Evolutionary conservation across 1,284 basidiomycete genomes (phyloP).

Genomic region (Cutaneotrichosporon sp.): DNA sequence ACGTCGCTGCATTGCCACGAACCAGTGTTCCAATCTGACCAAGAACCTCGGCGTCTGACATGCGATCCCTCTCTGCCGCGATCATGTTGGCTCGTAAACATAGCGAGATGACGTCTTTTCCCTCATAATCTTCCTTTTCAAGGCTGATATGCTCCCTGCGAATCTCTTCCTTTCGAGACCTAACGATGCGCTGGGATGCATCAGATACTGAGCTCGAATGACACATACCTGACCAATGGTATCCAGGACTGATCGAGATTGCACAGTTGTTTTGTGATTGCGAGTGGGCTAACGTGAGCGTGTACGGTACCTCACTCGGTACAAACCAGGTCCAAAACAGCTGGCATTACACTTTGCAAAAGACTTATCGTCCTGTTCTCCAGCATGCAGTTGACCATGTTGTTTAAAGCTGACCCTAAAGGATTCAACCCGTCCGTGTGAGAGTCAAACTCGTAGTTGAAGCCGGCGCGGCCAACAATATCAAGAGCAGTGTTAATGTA

Average conservation of each 20-base stretch:
- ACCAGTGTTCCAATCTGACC: constrained; percentile 74
- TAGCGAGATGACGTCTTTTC: constrained; percentile 46
- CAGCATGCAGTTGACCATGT: constrained; percentile 55
- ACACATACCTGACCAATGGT: constrained; percentile 3
- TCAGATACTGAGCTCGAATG: constrained; percentile 53
- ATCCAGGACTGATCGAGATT: neutral
- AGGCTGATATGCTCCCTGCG: constrained; percentile 24
- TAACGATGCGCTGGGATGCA: constrained; percentile 47
- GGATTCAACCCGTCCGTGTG: constrained; percentile 48
- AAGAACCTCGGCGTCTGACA: constrained; percentile 63
- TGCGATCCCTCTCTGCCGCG: constrained; percentile 53
- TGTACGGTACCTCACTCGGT: neutral
- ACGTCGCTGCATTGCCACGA: constrained; percentile 5
- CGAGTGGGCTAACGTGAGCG: constrained; percentile 5
- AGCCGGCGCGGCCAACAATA: constrained; percentile 65
- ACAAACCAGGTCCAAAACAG: constrained; percentile 1
- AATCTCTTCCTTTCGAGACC: constrained; percentile 23
- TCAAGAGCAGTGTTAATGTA: constrained; percentile 63
- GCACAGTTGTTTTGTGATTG: neutral
- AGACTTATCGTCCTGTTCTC: constrained; percentile 10
- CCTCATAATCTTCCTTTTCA: constrained; percentile 51
- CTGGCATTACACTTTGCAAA: constrained; percentile 16
- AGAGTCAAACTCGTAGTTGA: constrained; percentile 59
- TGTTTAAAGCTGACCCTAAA: constrained; percentile 56
- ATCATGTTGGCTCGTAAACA: constrained; percentile 58